A percentile compares a stretch with the other conserved stretches of the same genome.
Evolutionary conservation across 768 basidiomycete genomes (phyloP).

Genomic region (Suillus ampliporus): DNA sequence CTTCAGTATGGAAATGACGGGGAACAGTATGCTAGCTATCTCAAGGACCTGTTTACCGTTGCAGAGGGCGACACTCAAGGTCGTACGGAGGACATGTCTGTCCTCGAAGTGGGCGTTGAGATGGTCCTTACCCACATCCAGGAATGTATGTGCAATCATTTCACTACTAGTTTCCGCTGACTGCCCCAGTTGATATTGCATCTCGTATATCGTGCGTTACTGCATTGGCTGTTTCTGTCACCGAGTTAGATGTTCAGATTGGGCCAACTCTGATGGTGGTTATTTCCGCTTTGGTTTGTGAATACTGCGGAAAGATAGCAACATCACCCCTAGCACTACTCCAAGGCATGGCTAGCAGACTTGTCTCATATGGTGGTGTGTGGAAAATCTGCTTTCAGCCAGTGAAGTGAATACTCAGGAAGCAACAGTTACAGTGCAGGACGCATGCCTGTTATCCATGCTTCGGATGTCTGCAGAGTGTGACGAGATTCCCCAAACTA

Average conservation of each 20-base stretch:
- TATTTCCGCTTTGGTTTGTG: slow-evolving; percentile 69
- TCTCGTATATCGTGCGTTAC: slow-evolving; percentile 53
- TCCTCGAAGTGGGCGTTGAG: slow-evolving; percentile 65
- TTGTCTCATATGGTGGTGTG: slow-evolving; percentile 52
- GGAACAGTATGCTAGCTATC: slow-evolving; percentile 58
- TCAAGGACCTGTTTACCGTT: slow-evolving; percentile 48
- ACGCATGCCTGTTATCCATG: slow-evolving; percentile 75
- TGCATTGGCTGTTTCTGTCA: slow-evolving; percentile 49
- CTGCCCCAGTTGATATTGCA: slow-evolving; percentile 39
- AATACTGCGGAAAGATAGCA: slow-evolving; percentile 59
- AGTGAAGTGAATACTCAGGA: slow-evolving; percentile 8
- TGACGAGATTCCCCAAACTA: slow-evolving; percentile 54
- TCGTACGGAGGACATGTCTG: slow-evolving; percentile 36
- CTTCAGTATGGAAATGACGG: slow-evolving; percentile 54
- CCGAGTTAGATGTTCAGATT: slow-evolving; percentile 41
- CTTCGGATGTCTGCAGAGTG: slow-evolving; percentile 66
- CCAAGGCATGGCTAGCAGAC: slow-evolving; percentile 46
- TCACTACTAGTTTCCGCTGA: not conserved
- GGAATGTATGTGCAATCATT: slow-evolving; percentile 46
- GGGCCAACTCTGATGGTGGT: slow-evolving; percentile 71
- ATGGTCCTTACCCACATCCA: slow-evolving; percentile 55
- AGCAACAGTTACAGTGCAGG: slow-evolving; percentile 67
- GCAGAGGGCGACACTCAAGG: slow-evolving; percentile 41
- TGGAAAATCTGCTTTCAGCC: slow-evolving; percentile 21
- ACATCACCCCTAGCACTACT: slow-evolving; percentile 56